Base-by-base conservation (phyloP, 192 early-diverging fungal species). In the Umbelopsis vinacea region DNA sequence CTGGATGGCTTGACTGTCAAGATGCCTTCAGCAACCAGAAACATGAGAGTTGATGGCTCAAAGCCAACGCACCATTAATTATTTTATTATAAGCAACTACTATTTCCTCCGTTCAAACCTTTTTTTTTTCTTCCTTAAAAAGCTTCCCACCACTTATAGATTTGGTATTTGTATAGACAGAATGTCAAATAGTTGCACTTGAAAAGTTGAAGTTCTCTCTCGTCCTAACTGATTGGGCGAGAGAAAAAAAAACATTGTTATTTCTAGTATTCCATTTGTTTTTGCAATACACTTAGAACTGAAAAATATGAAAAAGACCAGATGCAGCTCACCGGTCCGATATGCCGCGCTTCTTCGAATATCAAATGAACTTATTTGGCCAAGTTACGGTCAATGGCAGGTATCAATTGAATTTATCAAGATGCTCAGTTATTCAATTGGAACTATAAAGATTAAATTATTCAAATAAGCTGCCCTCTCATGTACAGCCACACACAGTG, bases 21-120 rank as follows among this genome's bases (percentile, higher is more conserved):
- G 54, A 89, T 98, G 37, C 97, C 96, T 17, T 92, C 91, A 40
- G 95, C 95, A 45, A 96, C 96, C 15, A 86, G 96, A 52, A 98
- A 97, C 82, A 86, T 98, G 85, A 87, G 88, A 68, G 92, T 93
- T 4, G 92, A 91, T 77, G 92, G 78, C 7, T 76, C 78, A 37
- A 80, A 76, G 50, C 78, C 78, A 21, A 71, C 73, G 17, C 74
- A 76, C 46, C 78, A 80, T 67, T 80, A 57, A 57, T 43, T 68
- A 43, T 66, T 46, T 33, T 26, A 11, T 21, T 46, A 17, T 68
- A 43, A 9, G 22, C 11, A 68, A 46, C 17, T 12, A 46, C 24
- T 29, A 19, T 37, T 23, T 63, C 12, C 6, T 63, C 26, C 17
- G 26, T 35, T 63, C 33, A 0, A n/a, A 33, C 22, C 17, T 24